Conservation (phyloP, 768 basidiomycete genomes). For the Psilocybe azurescens region DNA sequence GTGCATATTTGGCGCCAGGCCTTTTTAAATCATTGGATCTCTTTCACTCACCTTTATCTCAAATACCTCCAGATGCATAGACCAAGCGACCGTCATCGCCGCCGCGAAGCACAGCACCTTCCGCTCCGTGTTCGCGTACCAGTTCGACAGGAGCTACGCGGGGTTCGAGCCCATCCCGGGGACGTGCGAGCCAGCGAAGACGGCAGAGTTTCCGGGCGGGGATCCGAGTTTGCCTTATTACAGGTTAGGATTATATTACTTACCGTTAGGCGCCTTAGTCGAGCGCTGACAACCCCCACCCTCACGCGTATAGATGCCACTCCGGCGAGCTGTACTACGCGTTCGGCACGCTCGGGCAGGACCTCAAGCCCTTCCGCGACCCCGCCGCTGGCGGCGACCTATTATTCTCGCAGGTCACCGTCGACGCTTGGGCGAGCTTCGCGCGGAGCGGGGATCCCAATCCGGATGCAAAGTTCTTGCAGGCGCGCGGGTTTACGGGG, state of each 20-base stretch:
- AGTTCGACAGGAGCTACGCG: slow-evolving; percentile 51
- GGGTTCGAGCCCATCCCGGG: slow-evolving; percentile 51
- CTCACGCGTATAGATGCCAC: slow-evolving; percentile 29
- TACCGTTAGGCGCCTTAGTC: no score
- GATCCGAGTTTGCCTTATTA: slow-evolving; percentile 53
- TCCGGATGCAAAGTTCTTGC: slow-evolving; percentile 43
- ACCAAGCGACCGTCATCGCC: slow-evolving; percentile 53
- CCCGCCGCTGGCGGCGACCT: slow-evolving; percentile 38
- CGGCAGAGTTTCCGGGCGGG: slow-evolving; percentile 46
- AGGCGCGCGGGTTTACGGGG: slow-evolving; percentile 45
- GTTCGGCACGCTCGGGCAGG: slow-evolving; percentile 43
- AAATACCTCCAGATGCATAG: slow-evolving; percentile 48
- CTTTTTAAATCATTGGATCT: no score
- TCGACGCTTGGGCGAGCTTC: slow-evolving; percentile 53
- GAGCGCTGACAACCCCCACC: neutral
- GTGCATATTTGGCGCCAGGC: slow-evolving; percentile 28
- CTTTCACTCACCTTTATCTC: no score
- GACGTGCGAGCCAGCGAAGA: slow-evolving; percentile 48
- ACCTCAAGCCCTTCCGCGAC: slow-evolving; percentile 48
- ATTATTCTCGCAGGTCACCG: slow-evolving; percentile 45
- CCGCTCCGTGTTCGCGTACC: slow-evolving; percentile 47
- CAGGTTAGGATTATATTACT: no score
- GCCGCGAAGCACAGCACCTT: slow-evolving; percentile 47
- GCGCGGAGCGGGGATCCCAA: slow-evolving; percentile 53
- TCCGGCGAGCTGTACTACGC: slow-evolving; percentile 36